phyloP scores from a whole-genome alignment of 495 filamentous ascomycete species.

The Aspergillus sclerotiicarbonarius region DNA sequence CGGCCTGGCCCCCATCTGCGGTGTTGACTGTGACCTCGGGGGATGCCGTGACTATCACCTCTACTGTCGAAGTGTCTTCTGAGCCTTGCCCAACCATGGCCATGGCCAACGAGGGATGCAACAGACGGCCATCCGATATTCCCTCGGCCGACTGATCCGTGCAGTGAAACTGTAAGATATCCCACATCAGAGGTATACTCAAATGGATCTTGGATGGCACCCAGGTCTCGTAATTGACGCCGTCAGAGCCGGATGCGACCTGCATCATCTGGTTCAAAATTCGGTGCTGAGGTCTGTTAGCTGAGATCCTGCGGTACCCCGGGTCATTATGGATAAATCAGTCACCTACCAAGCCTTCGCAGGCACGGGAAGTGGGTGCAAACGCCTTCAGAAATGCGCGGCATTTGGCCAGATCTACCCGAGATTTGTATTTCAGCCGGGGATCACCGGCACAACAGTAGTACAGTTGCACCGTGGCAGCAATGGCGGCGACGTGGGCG shows the following conservation, averaged over 20 bases:
- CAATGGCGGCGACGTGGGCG: slow-evolving; percentile 43
- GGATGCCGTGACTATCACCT: slow-evolving; percentile 46
- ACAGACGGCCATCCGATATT: too few relatives aligned
- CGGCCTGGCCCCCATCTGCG: slow-evolving; percentile 42
- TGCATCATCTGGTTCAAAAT: slow-evolving; percentile 42
- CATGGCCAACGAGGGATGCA: too few relatives aligned
- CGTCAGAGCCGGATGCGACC: slow-evolving; percentile 43
- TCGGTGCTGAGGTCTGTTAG: slow-evolving; percentile 26
- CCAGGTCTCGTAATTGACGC: slow-evolving; percentile 41
- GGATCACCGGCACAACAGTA: slow-evolving; percentile 46
- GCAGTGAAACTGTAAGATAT: slow-evolving; percentile 42
- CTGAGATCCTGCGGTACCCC: too few relatives aligned
- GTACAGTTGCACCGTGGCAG: slow-evolving; percentile 46
- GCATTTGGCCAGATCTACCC: slow-evolving; percentile 45
- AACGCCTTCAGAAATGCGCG: slow-evolving; percentile 42
- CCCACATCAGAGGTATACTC: slow-evolving; percentile 52
- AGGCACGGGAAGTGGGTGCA: slow-evolving; percentile 39
- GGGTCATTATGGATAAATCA: neutral
- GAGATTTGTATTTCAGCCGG: slow-evolving; percentile 45
- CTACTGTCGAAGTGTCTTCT: slow-evolving; percentile 30
- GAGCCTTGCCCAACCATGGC: too few relatives aligned
- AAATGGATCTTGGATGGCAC: slow-evolving; percentile 46
- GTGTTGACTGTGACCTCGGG: slow-evolving; percentile 46
- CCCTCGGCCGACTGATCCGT: slow-evolving; percentile 3
- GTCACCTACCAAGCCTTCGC: slow-evolving; percentile 33